Evolutionary conservation across 2,329 filamentous ascomycete species (phyloP), one percentile per base, ranked within the genome.

Genomic region (Chaetomiaceae sp.): DNA sequence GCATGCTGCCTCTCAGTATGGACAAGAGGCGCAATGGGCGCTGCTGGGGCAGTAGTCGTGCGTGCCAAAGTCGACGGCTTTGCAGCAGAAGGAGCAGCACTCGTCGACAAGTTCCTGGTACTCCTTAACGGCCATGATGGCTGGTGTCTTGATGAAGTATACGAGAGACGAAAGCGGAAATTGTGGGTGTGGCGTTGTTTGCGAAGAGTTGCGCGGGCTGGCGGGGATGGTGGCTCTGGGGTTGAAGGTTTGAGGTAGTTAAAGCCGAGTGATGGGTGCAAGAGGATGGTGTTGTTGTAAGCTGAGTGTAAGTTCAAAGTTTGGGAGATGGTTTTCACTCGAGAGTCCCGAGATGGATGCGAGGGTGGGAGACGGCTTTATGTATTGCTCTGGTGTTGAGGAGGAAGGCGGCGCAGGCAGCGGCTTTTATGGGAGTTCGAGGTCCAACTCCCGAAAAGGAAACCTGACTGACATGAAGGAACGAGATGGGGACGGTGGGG

Each of bases 81-180:
- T 75, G 69, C 76, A 79, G 67, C 76, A 79, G 60, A 72, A 76
- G 23, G 71, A 71, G 69, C 76, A 79, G 73, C 76, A 79, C 59
- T 71, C 62, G 67, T 75, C 70, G 67, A 77, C 71, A 52, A 76
- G 73, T 51, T 70, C 69, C 56, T 72, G 65, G 58, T 67, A 64
- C 50, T 73, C 72, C 61, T 71, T 69, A 66, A 70, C 63, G 61
- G 68, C 67, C 75, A 77, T 77, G 58, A 56, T 68, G 65, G 43
- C 27, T 25, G 38, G 18, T 51, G 44, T 40, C 18, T n/a, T 33
- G n/a, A 5, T 18, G 16, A 27, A 33, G 5, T 23, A 38, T 33
- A 34, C 32, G 27, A n/a, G 18, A 13, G 25, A n/a, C 5, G 27
- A 30, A 20, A 18, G 20, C 32, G 10, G 32, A 20, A 25, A n/a